Evolutionary conservation across 2,329 filamentous ascomycete species (phyloP).

Genomic region (Xylaria polymorpha): DNA sequence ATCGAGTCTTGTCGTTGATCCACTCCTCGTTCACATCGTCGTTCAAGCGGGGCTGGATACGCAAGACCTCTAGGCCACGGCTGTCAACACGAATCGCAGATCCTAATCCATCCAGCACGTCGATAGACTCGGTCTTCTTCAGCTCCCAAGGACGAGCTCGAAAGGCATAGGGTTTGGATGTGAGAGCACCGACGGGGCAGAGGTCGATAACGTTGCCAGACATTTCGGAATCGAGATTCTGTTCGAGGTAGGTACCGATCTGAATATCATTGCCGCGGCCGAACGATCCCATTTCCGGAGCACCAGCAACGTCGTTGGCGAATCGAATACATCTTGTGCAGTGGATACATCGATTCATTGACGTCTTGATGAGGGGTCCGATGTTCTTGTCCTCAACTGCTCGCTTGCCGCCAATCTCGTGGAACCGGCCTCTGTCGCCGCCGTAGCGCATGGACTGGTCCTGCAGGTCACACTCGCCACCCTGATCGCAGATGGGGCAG

Average conservation of each 20-base stretch:
- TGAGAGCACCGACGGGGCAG: conserved; percentile 95
- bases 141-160: conserved; percentile 96
- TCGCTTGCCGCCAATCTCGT: conserved; percentile 95
- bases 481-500: conserved; percentile 98
- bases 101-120: conserved; percentile 91
- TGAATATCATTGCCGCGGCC: conserved; percentile 97
- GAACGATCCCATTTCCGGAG: conserved; percentile 92
- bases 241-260: conserved; percentile 97
- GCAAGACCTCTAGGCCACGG: conserved; percentile 95
- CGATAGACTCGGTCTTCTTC: conserved; percentile 94
- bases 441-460: conserved; percentile 99
- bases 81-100: conserved; percentile 96
- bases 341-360: conserved; percentile 99
- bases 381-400: conserved; percentile 99
- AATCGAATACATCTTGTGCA: conserved; percentile 98
- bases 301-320: conserved; percentile 95
- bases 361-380: conserved; percentile 97
- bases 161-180: conserved; percentile 98
- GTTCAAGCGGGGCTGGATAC: conserved; percentile 90
- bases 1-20: conserved; percentile 99
- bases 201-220: conserved; percentile 98
- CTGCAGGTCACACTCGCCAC: conserved; percentile 98
- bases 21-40: conserved; percentile 99
- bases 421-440: conserved; percentile 94
- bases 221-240: conserved; percentile 91